phyloP scores from a whole-genome alignment of 495 filamentous ascomycete species.

The Hypoxylon cercidicola region DNA sequence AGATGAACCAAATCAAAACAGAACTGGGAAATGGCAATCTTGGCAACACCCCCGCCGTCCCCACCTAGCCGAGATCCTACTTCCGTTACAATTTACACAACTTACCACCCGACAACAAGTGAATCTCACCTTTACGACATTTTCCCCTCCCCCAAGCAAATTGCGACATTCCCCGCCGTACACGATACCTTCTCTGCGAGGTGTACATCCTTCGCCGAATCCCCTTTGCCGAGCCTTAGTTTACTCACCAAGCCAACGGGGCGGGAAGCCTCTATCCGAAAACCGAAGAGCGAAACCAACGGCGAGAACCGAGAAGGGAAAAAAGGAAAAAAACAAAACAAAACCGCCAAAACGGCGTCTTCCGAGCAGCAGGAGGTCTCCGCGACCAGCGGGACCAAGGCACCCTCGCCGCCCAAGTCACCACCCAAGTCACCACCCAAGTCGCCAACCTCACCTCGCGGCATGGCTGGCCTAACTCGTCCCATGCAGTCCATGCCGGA shows the following conservation, averaged over 20 bases:
- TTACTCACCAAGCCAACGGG: slow-evolving; percentile 14
- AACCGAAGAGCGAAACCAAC: slow-evolving; percentile 12
- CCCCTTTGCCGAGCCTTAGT: no score
- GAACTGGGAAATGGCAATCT: neutral
- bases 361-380: slow-evolving; percentile 39
- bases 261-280: slow-evolving; percentile 25
- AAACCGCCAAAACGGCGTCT: slow-evolving; percentile 55
- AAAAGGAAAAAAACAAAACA: slow-evolving; percentile 35
- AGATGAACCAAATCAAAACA: neutral
- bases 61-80: slow-evolving; percentile 28
- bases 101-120: slow-evolving; percentile 22
- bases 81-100: slow-evolving; percentile 31
- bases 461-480: slow-evolving; percentile 56
- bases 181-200: no score
- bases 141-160: slow-evolving; percentile 18
- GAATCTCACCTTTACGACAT: slow-evolving; percentile 20
- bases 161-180: slow-evolving; percentile 1
- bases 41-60: neutral
- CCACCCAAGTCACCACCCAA: slow-evolving; percentile 49
- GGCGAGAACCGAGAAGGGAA: no score
- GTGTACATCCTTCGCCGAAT: no score
- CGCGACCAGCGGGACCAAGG: slow-evolving; percentile 36
- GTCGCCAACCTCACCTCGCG: slow-evolving; percentile 47
- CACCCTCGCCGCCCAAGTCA: slow-evolving; percentile 44
- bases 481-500: slow-evolving; percentile 84